Base-by-base conservation (phyloP, 768 basidiomycete genomes). In the Tubosaeta brunneosetosa region DNA sequence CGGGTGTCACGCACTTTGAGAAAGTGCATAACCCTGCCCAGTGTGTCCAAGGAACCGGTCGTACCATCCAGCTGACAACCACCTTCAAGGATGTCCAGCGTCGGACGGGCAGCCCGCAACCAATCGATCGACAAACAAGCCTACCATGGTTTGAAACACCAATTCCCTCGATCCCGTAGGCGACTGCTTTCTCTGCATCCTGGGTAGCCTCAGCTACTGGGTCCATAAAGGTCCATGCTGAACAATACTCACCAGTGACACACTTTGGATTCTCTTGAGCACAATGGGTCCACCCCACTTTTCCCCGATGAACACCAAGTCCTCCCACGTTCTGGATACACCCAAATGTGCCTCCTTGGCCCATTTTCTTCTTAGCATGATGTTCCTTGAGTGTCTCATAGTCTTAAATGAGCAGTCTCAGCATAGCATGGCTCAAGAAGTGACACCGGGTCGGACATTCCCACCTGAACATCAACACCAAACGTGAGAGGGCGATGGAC, bases 141-240 rank as follows among this genome's bases (percentile, higher is more conserved):
- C 29, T 44, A 85, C 86, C 87, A 57, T 91, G 89, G 61, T 91
- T 93, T 9, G 86, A 89, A 14, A 91, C 85, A 44, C 92, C 66
- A 52, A 92, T 86, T 1, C 86, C 89, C 51, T 91, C 79, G 12
- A 82, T 74, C 1, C 85, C 80, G 17, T 76, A 60, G 22, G 86
- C 80, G 14, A 88, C 63, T 0, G 86, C 85, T 60, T 77, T 80
- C 62, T 86, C 62, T 6, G 77, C 77, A 45, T 78, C 76, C 52
- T 70, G 47, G 29, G 17, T 3, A 6, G 14, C 17, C 5, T 0
- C 19, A 34, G 13, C 42, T 31, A 27, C 29, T 17, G 8, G 11
- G 17, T 40, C 19, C 19, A 14, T 16, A 37, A 17, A 3, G 10
- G 22, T 8, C 34, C 19, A 5, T 13, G 22, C 13, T 4, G 9